Percentiles rank a stretch among this genome's conserved stretches.
Evolutionary conservation across 2,329 filamentous ascomycete species (phyloP).

Genomic region (Clathrospora elynae): DNA sequence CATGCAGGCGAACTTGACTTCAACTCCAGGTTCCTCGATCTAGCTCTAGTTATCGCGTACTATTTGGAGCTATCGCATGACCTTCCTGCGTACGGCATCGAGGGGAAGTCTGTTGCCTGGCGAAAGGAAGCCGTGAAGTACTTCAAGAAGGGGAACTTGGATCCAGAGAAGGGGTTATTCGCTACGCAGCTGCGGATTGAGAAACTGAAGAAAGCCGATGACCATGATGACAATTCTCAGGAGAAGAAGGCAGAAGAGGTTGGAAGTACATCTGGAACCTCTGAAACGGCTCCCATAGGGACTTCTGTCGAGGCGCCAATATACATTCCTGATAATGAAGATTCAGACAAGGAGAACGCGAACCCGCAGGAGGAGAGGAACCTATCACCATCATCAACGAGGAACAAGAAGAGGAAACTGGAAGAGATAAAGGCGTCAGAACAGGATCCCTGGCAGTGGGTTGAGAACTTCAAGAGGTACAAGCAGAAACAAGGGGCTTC

Average conservation of each 20-base stretch:
- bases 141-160: slow-evolving; percentile 22
- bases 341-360: slow-evolving; percentile 12
- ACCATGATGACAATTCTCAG: background rate
- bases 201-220: slow-evolving; percentile 9
- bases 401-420: slow-evolving; percentile 7
- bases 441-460: slow-evolving; percentile 25
- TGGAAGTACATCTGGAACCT: no score
- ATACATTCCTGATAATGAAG: slow-evolving; percentile 2
- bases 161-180: slow-evolving; percentile 16
- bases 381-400: background rate
- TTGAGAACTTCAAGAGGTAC: slow-evolving; percentile 12
- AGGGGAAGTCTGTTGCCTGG: slow-evolving; percentile 20
- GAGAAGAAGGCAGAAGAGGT: background rate
- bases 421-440: background rate
- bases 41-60: slow-evolving; percentile 24
- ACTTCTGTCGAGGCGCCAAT: slow-evolving; percentile 2
- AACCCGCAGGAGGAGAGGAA: background rate
- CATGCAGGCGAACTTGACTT: slow-evolving; percentile 21
- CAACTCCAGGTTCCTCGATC: slow-evolving; percentile 24
- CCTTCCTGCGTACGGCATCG: slow-evolving; percentile 22
- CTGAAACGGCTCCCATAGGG: no score
- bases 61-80: slow-evolving; percentile 18
- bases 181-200: slow-evolving; percentile 15
- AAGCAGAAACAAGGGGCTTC: slow-evolving; percentile 1
- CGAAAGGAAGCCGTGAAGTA: slow-evolving; percentile 15